A percentile compares a stretch with the other conserved stretches of the same genome.
Conservation (phyloP, 2,329 filamentous ascomycete genomes). For the Fusarium sp. region DNA sequence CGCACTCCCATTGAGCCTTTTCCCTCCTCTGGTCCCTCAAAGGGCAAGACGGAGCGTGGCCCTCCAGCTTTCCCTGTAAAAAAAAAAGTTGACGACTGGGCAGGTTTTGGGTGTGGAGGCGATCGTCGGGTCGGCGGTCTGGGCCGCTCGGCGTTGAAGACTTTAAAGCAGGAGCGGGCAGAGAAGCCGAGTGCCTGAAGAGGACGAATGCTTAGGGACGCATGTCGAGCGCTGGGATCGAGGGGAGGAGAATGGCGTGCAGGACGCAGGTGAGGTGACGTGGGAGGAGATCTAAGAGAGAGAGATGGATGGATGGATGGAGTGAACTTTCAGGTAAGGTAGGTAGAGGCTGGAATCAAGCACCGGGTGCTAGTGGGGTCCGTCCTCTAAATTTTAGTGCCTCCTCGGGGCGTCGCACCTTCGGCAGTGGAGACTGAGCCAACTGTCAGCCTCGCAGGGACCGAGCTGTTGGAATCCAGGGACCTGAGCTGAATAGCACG, state of each 20-base stretch:
- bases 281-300: slow-evolving; percentile 11
- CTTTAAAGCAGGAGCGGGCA: background rate
- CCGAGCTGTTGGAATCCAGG: slow-evolving; percentile 10
- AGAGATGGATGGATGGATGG: background rate
- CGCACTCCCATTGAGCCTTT: slow-evolving; percentile 49
- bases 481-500: background rate
- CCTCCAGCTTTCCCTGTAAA: slow-evolving; percentile 45
- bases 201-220: background rate
- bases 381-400: slow-evolving; percentile 35
- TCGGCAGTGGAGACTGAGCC: slow-evolving; percentile 9
- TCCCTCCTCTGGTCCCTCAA: slow-evolving; percentile 38
- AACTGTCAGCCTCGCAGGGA: slow-evolving; percentile 36
- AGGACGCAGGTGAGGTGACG: slow-evolving; percentile 8
- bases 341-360: background rate
- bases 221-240: background rate
- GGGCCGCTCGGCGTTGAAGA: background rate
- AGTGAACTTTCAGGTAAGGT: background rate
- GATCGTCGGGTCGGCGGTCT: slow-evolving; percentile 17
- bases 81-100: slow-evolving; percentile 34
- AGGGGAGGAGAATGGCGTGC: slow-evolving; percentile 6
- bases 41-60: slow-evolving; percentile 35
- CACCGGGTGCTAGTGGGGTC: slow-evolving; percentile 33
- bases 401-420: slow-evolving; percentile 4
- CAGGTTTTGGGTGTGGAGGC: slow-evolving; percentile 15
- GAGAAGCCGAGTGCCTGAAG: background rate